Conservation (phyloP, 2,329 filamentous ascomycete genomes). For the Mycocentrospora acerina region DNA sequence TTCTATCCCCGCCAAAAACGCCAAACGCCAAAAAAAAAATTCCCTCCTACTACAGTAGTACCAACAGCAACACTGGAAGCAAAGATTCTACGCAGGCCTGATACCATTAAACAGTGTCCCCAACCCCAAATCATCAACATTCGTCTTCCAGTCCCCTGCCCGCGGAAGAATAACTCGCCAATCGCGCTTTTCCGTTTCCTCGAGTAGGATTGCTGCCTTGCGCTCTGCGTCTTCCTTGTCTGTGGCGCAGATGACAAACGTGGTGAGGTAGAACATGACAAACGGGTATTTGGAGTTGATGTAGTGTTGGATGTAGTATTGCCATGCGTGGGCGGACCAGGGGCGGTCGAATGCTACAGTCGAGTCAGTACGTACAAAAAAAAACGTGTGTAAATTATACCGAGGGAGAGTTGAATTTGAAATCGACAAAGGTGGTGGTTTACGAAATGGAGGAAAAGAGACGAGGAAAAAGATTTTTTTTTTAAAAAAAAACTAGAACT, state of each 20-base stretch:
- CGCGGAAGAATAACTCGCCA: conserved; percentile 23
- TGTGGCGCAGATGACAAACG: conserved; percentile 27
- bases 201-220: conserved; percentile 13
- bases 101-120: conserved; percentile 22
- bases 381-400: too few species aligned
- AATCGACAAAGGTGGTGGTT: too few species aligned
- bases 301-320: conserved; percentile 32
- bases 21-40: too few species aligned
- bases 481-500: too few species aligned
- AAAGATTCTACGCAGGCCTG: conserved; percentile 12
- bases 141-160: conserved; percentile 16
- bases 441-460: not conserved
- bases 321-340: conserved; percentile 30
- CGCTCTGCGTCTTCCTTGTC: conserved; percentile 18
- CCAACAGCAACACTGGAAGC: too few species aligned
- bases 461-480: too few species aligned
- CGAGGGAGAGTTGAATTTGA: too few species aligned
- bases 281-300: conserved; percentile 32
- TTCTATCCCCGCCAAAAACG: too few species aligned
- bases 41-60: too few species aligned
- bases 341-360: conserved; percentile 30
- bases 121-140: conserved; percentile 20
- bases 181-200: conserved; percentile 26
- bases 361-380: conserved; percentile 1
- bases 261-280: conserved; percentile 30